Evolutionary conservation across 2,329 filamentous ascomycete genomes (phyloP), one percentile per base, ranked within the genome.

Genomic region (Trichoderma simmonsii): DNA sequence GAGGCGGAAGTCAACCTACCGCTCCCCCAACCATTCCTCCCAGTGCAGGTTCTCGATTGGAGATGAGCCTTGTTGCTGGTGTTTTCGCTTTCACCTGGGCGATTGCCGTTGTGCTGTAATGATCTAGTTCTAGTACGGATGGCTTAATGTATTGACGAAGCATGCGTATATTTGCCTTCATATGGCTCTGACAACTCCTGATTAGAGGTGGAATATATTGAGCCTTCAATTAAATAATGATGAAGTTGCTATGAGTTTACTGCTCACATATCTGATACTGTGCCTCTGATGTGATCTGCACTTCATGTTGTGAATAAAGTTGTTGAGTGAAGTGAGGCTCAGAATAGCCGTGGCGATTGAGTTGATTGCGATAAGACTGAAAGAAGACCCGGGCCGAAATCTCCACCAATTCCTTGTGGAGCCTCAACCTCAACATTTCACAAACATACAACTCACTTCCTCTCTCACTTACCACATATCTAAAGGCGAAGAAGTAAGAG

Each of bases 31-130:
- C 67, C 12, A 70, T 74, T 1, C 72, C 73, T 9, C 56, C 66
- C 48, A 74, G 72, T 28, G 72, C 71, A 3, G 76, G 73, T 43
- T 69, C 76, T 28, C 74, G 74, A 15, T 64, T 72, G 21, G 77
- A 78, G 69, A 74, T 78, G 26, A 75, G 77, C 61, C 3, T 76
- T n/a, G 71, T 78, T 9, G 75, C 75, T 54, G 75, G 74, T 32
- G 51, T 78, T 62, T 76, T 79, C 43, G 76, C 73, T 3, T 71
- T 64, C 18, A 72, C 74, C 69, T 79, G 77, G 76, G 24, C 75
- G 6, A 64, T 70, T 34, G 77, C 74, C 18, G 74, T 76, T 34
- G 73, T 72, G 11, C 72, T 78, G 30, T 79, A 73, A 73, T 64
- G 73, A 73, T 64, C n/a, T 26, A 60, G 21, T 36, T n/a, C 11